Evolutionary conservation across 768 basidiomycete species (phyloP).

Genomic region (Nidularia pulvinata): DNA sequence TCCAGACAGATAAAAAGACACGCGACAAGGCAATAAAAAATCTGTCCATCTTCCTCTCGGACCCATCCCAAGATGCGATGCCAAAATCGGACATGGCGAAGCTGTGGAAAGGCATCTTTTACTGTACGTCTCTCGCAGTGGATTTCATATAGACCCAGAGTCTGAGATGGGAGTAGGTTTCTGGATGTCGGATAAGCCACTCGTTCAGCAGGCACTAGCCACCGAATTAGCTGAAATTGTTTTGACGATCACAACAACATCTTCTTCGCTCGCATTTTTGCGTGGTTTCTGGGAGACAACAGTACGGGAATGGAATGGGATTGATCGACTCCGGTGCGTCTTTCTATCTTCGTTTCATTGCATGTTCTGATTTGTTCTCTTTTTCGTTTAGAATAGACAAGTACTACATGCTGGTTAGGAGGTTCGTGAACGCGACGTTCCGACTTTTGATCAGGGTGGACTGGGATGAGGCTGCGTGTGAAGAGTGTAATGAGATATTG

Average conservation of each 20-base stretch:
- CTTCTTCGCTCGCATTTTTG: constrained; percentile 73
- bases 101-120: constrained; percentile 98
- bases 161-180: too few relatives aligned
- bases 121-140: constrained; percentile 55
- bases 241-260: constrained; percentile 58
- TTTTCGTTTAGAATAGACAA: constrained; percentile 80
- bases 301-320: constrained; percentile 91
- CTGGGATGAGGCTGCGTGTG: constrained; percentile 62
- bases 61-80: constrained; percentile 56
- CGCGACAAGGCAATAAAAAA: constrained; percentile 90
- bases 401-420: constrained; percentile 92
- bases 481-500: constrained; percentile 72
- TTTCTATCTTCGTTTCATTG: not conserved
- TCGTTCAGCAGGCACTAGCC: constrained; percentile 92
- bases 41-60: constrained; percentile 78
- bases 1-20: constrained; percentile 77
- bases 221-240: constrained; percentile 82
- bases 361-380: constrained; percentile 5
- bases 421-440: constrained; percentile 87
- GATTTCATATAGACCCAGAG: too few relatives aligned
- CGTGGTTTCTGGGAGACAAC: constrained; percentile 90
- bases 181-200: constrained; percentile 99
- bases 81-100: constrained; percentile 83
- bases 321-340: constrained; percentile 84
- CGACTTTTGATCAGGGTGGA: constrained; percentile 66